phyloP scores from a whole-genome alignment of 371 early-diverging fungal genomes.

The Funneliformis caledonium region DNA sequence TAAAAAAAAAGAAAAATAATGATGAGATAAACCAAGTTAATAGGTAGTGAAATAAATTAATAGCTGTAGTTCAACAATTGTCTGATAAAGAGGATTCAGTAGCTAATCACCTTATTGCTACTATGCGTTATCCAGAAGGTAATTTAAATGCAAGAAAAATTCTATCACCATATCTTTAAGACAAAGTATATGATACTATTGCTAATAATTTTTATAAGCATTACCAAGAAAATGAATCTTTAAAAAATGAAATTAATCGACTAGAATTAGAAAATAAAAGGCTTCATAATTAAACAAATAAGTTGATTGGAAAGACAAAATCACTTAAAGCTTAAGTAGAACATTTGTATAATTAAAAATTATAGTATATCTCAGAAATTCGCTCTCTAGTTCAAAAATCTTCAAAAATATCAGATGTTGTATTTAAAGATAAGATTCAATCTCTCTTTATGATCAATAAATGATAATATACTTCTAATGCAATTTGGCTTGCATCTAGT shows the following conservation, averaged over 20 bases:
- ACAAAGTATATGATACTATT: too few relatives aligned
- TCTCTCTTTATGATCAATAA: constrained; percentile 11
- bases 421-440: neutral
- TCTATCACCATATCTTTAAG: too few relatives aligned
- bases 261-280: neutral
- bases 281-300: neutral
- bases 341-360: neutral
- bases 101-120: too few relatives aligned
- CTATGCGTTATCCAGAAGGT: too few relatives aligned
- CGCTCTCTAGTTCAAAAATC: neutral
- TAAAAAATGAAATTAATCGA: neutral
- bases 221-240: neutral
- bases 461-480: neutral
- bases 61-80: too few relatives aligned
- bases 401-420: neutral
- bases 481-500: neutral
- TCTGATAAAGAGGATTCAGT: too few relatives aligned
- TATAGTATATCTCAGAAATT: neutral
- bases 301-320: neutral
- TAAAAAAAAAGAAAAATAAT: too few relatives aligned
- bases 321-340: neutral
- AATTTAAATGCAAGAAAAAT: too few relatives aligned
- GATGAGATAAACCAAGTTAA: too few relatives aligned
- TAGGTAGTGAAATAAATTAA: too few relatives aligned
- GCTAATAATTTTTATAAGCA: too few relatives aligned